A percentile compares a stretch with the other conserved stretches of the same genome.
Conservation (phyloP, 2,329 filamentous ascomycete species). For the Ophiosphaerella korrae region DNA sequence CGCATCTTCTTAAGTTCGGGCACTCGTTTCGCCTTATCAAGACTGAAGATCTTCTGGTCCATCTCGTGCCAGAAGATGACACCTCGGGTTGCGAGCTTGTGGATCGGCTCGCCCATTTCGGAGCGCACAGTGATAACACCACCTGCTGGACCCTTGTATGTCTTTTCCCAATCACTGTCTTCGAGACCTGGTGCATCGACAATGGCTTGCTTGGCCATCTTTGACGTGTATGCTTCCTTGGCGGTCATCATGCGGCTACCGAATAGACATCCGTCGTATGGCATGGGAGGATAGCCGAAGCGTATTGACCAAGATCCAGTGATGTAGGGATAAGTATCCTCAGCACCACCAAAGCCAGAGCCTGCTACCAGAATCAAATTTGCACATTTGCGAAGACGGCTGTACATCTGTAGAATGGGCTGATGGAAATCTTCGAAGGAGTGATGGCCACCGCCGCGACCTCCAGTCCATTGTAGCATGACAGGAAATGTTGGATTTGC, state of each 20-base stretch:
- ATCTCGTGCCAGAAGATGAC: conserved; percentile 98
- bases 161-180: conserved; percentile 54
- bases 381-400: conserved; percentile 50
- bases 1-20: conserved; percentile 51
- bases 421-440: conserved; percentile 58
- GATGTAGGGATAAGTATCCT: conserved; percentile 56
- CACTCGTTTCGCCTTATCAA: conserved; percentile 76
- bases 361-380: conserved; percentile 56
- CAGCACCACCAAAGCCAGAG: conserved; percentile 54
- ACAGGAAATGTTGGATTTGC: conserved; percentile 54
- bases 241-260: conserved; percentile 56
- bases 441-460: conserved; percentile 57
- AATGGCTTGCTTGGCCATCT: conserved; percentile 52
- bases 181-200: conserved; percentile 51
- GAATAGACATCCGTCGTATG: conserved; percentile 54
- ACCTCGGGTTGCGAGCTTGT: conserved; percentile 96
- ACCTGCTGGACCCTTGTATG: conserved; percentile 73
- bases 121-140: conserved; percentile 96
- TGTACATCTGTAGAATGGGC: conserved; percentile 55
- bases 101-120: conserved; percentile 99
- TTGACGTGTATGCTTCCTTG: conserved; percentile 53
- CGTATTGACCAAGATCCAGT: conserved; percentile 52
- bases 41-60: conserved; percentile 96
- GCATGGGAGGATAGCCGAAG: conserved; percentile 54
- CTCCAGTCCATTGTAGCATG: conserved; percentile 57